Conservation (phyloP, 2,329 filamentous ascomycete species). For the Trichoderma atroviride region DNA sequence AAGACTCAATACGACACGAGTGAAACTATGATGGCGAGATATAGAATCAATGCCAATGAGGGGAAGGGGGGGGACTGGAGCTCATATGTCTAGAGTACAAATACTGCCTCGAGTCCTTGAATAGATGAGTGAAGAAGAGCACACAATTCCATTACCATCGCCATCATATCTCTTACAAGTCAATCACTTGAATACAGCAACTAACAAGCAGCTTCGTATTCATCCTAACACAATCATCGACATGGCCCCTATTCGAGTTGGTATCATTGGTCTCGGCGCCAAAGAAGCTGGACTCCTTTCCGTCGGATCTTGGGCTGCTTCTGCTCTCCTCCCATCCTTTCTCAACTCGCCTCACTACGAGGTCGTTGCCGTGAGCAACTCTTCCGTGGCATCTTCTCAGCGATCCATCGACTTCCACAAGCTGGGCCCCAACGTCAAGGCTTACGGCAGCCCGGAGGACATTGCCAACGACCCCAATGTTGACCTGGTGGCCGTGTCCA, state of each 20-base stretch:
- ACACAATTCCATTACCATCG: background rate
- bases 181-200: background rate
- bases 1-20: background rate
- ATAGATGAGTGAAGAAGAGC: background rate
- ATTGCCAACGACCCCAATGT: conserved; percentile 52
- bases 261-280: conserved; percentile 31
- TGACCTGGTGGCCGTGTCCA: conserved; percentile 55
- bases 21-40: background rate
- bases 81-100: background rate
- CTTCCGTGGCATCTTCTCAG: conserved; percentile 45
- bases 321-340: conserved; percentile 52
- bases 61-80: background rate
- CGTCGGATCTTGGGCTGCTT: conserved; percentile 51
- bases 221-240: background rate
- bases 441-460: conserved; percentile 50
- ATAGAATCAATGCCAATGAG: background rate
- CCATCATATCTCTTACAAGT: background rate
- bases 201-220: background rate
- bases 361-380: conserved; percentile 55
- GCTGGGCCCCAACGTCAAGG: conserved; percentile 43
- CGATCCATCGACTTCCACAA: conserved; percentile 46
- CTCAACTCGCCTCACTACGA: conserved; percentile 44
- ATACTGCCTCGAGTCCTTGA: background rate
- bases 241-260: conserved; percentile 32
- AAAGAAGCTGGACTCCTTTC: background rate